phyloP scores from a whole-genome alignment of 768 basidiomycete genomes.

The Tulasnella sp. region DNA sequence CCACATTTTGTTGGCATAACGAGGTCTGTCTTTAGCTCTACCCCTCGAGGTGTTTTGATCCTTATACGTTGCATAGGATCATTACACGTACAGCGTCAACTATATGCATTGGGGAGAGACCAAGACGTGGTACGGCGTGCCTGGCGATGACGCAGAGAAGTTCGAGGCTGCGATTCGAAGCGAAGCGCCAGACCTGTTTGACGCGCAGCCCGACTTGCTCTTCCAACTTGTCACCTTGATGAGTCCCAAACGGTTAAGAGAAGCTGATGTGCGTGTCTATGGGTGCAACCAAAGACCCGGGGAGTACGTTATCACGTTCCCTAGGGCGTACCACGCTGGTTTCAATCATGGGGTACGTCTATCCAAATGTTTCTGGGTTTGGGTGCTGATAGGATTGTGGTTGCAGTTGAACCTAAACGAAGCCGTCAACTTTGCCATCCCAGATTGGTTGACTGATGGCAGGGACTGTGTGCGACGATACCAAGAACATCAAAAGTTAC shows the following conservation, averaged over 20 bases:
- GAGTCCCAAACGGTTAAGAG: conserved; percentile 77
- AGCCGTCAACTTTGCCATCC: conserved; percentile 95
- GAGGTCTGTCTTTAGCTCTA: conserved; percentile 41
- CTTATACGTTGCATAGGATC: conserved; percentile 10
- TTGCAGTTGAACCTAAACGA: conserved; percentile 92
- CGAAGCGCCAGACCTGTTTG: conserved; percentile 95
- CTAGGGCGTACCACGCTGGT: conserved; percentile 94
- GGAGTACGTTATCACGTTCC: conserved; percentile 96
- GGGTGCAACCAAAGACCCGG: conserved; percentile 95
- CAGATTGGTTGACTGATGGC: conserved; percentile 85
- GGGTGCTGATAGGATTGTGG: background rate
- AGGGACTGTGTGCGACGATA: conserved; percentile 83
- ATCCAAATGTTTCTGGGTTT: conserved; percentile 9
- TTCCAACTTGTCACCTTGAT: conserved; percentile 97
- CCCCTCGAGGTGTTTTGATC: conserved; percentile 28
- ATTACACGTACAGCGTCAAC: conserved; percentile 14
- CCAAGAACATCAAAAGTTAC: conserved; percentile 78
- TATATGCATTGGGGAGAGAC: conserved; percentile 96
- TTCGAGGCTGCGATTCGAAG: conserved; percentile 91
- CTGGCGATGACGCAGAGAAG: conserved; percentile 87
- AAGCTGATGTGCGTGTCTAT: conserved; percentile 83
- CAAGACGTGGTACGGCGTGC: conserved; percentile 99
- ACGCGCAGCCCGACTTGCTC: conserved; percentile 90
- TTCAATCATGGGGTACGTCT: conserved; percentile 91
- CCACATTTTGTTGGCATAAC: conserved; percentile 99